phyloP scores from a whole-genome alignment of 768 basidiomycete genomes.

The Mycena metata region DNA sequence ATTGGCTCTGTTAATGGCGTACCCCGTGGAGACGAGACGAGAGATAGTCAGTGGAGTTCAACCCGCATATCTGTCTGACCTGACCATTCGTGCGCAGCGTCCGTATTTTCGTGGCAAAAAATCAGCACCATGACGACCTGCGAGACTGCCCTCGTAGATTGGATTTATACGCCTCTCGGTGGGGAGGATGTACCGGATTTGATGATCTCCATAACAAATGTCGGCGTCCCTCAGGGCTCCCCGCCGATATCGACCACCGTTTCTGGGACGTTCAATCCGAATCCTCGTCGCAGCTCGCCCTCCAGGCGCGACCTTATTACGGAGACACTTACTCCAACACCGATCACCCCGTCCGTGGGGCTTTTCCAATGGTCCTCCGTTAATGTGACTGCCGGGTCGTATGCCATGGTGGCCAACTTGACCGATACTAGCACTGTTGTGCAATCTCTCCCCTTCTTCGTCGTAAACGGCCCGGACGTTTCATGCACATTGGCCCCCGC shows the following conservation, averaged over 20 bases:
- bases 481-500: constrained; percentile 50
- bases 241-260: constrained; percentile 10
- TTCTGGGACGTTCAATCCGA: constrained; percentile 1
- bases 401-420: constrained; percentile 53
- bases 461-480: constrained; percentile 47
- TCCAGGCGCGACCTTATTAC: constrained; percentile 13
- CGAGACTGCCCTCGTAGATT: constrained; percentile 45
- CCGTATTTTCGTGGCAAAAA: constrained; percentile 41
- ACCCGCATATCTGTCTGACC: constrained; percentile 12
- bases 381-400: constrained; percentile 63
- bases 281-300: background rate
- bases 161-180: constrained; percentile 33
- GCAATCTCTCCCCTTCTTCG: constrained; percentile 47
- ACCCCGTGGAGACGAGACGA: background rate
- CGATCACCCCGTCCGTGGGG: constrained; percentile 42
- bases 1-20: constrained; percentile 31
- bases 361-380: constrained; percentile 62
- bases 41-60: constrained; percentile 24
- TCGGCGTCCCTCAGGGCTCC: constrained; percentile 5
- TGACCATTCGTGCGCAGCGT: constrained; percentile 23
- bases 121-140: constrained; percentile 53
- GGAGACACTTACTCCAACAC: background rate
- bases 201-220: constrained; percentile 28
- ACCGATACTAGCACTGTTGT: constrained; percentile 35
- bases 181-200: background rate